Percentiles rank a stretch among this genome's conserved stretches.
Evolutionary conservation across 116 monocot species (phyloP).

Genomic region (Iris pallida): DNA sequence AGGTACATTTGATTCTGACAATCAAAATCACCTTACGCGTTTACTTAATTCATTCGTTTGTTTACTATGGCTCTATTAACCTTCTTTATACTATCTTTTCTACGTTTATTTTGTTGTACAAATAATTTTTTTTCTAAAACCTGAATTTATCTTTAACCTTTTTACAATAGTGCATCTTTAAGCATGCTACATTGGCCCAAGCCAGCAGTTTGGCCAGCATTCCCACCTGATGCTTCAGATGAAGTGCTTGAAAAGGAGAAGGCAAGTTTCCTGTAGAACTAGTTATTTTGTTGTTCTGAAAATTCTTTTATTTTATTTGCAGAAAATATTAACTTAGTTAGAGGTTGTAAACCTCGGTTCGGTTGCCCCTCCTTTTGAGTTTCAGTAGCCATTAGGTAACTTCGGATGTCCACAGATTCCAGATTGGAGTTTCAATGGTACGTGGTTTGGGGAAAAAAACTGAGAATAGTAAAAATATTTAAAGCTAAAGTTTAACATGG

Average conservation of each 20-base stretch:
- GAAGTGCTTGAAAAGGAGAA: conserved; percentile 80
- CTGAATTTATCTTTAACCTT: conserved; percentile 1
- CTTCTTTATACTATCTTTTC: not conserved
- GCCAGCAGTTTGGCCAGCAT: conserved; percentile 83
- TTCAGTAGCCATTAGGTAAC: too few relatives aligned
- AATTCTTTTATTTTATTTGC: too few relatives aligned
- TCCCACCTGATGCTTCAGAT: conserved; percentile 74
- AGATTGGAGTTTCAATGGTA: too few relatives aligned
- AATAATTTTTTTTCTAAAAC: not conserved
- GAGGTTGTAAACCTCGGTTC: too few relatives aligned
- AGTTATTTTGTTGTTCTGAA: too few relatives aligned
- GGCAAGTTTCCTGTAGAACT: conserved; percentile 35
- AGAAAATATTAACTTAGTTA: too few relatives aligned
- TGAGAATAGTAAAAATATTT: too few relatives aligned
- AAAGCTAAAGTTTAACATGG: too few relatives aligned
- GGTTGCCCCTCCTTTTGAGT: too few relatives aligned
- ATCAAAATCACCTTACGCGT: not conserved
- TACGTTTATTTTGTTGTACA: too few relatives aligned
- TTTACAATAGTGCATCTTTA: conserved; percentile 70
- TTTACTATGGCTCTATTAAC: conserved; percentile 2
- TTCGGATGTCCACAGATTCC: too few relatives aligned
- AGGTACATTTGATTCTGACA: conserved; percentile 34
- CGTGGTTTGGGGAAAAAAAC: too few relatives aligned
- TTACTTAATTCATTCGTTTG: not conserved
- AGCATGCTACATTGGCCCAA: conserved; percentile 99